A percentile compares a stretch with the other conserved stretches of the same genome.
phyloP scores from a whole-genome alignment of 768 basidiomycete species.

The Boletellus ananiceps region DNA sequence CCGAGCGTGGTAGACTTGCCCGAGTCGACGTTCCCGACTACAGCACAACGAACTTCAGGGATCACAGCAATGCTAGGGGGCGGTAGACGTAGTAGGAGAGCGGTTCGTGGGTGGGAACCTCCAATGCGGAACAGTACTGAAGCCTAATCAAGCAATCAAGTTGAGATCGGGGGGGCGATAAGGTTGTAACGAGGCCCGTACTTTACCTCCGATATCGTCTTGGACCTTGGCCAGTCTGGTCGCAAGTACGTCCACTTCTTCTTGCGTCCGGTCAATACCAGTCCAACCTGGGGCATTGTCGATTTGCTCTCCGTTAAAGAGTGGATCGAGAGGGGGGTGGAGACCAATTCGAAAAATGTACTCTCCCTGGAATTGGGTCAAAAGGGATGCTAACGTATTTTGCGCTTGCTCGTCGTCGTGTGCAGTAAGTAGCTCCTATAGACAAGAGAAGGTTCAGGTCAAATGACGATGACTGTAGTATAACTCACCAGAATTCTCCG shows the following conservation, averaged over 20 bases:
- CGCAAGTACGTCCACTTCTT: conserved; percentile 48
- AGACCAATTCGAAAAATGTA: conserved; percentile 70
- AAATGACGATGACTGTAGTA: neutral
- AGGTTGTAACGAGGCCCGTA: conserved; percentile 25
- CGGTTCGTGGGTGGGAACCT: conserved; percentile 48
- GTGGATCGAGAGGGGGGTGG: conserved; percentile 51
- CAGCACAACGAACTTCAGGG: conserved; percentile 93
- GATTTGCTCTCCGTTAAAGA: conserved; percentile 52
- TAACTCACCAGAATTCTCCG: conserved; percentile 15
- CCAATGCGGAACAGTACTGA: conserved; percentile 50
- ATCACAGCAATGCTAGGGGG: conserved; percentile 70
- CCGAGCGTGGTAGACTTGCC: conserved; percentile 95
- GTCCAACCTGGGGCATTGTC: conserved; percentile 49
- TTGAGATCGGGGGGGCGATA: neutral
- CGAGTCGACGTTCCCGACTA: conserved; percentile 92
- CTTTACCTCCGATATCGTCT: conserved; percentile 81
- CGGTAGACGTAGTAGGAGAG: conserved; percentile 67
- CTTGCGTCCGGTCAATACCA: conserved; percentile 45
- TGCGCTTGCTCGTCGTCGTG: conserved; percentile 52
- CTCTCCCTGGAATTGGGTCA: conserved; percentile 69
- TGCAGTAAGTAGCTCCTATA: conserved; percentile 40
- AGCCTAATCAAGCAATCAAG: conserved; percentile 34
- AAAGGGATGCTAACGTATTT: conserved; percentile 57
- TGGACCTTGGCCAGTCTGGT: conserved; percentile 44
- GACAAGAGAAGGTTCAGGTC: neutral